phyloP scores from a whole-genome alignment of 2,329 filamentous ascomycete species.

The Coniochaeta pulveracea region DNA sequence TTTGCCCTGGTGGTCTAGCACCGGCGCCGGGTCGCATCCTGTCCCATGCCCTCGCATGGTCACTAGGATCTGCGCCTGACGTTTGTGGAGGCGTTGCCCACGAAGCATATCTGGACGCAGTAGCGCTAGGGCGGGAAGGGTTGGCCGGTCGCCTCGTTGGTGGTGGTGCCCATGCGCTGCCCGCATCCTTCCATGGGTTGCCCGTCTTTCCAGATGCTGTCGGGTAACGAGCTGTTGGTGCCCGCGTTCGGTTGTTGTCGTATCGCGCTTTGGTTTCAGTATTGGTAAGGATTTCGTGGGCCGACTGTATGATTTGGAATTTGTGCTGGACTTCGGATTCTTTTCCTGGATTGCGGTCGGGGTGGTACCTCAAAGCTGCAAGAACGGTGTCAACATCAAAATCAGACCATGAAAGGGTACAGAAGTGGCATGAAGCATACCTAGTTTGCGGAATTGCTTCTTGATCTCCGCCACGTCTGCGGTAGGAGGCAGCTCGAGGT shows the following conservation, averaged over 20 bases:
- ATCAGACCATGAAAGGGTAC: no score
- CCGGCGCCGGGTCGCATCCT: slow-evolving; percentile 11
- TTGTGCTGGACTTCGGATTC: slow-evolving; percentile 70
- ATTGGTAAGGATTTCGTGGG: slow-evolving; percentile 61
- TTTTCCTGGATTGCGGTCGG: slow-evolving; percentile 76
- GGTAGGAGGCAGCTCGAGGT: slow-evolving; percentile 59
- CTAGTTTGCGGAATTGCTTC: slow-evolving; percentile 76
- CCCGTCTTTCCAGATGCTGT: slow-evolving; percentile 43
- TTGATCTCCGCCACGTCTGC: slow-evolving; percentile 68
- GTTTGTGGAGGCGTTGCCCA: slow-evolving; percentile 10
- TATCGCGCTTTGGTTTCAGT: slow-evolving; percentile 39
- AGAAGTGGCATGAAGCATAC: slow-evolving; percentile 32
- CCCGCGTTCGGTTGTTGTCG: slow-evolving; percentile 31
- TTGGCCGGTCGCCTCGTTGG: slow-evolving; percentile 14
- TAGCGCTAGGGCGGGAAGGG: slow-evolving; percentile 12
- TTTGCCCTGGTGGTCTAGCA: no score
- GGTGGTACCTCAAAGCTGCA: slow-evolving; percentile 72
- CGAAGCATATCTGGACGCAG: slow-evolving; percentile 13
- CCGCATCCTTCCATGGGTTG: slow-evolving; percentile 43
- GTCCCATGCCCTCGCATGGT: slow-evolving; percentile 13
- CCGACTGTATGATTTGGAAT: slow-evolving; percentile 79
- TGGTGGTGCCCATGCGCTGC: slow-evolving; percentile 37
- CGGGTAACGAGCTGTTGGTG: slow-evolving; percentile 26
- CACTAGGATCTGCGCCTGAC: slow-evolving; percentile 6
- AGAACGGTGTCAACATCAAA: slow-evolving; percentile 10